Evolutionary conservation across 176 grass and related monocot species (phyloP).

Genomic region (Musa acuminata): DNA sequence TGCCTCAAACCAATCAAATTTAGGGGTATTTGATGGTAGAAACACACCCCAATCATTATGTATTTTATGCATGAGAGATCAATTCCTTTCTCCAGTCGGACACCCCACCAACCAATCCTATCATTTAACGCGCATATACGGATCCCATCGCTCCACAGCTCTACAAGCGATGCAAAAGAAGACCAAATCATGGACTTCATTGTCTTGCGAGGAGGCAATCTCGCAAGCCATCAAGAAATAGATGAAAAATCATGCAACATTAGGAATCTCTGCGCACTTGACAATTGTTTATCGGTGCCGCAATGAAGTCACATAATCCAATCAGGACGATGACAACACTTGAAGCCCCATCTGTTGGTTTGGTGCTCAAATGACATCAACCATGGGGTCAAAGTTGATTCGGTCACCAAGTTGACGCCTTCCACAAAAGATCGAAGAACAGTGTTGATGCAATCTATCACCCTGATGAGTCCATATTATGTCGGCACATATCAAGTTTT

Average conservation of each 20-base stretch:
- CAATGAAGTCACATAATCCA: background rate
- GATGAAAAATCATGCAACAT: background rate
- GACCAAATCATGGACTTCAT: too few species aligned
- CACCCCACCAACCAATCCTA: constrained; percentile 9
- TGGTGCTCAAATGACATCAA: too few species aligned
- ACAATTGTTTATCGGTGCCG: background rate
- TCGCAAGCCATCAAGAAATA: background rate
- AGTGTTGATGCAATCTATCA: too few species aligned
- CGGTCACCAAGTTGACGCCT: background rate
- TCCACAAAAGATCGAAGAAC: too few species aligned
- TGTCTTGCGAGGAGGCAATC: too few species aligned
- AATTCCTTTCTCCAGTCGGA: background rate
- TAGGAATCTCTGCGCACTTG: background rate
- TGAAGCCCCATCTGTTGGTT: background rate
- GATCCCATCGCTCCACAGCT: background rate
- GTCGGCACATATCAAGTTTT: too few species aligned
- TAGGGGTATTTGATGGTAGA: background rate
- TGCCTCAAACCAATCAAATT: too few species aligned
- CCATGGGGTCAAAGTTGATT: background rate
- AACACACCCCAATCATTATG: background rate
- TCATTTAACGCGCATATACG: background rate
- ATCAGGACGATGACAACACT: background rate
- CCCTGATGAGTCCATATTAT: too few species aligned
- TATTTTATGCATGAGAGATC: background rate
- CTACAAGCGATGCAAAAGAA: background rate